phyloP scores from a whole-genome alignment of 2,329 filamentous ascomycete genomes.

The Beauveria caledonica region DNA sequence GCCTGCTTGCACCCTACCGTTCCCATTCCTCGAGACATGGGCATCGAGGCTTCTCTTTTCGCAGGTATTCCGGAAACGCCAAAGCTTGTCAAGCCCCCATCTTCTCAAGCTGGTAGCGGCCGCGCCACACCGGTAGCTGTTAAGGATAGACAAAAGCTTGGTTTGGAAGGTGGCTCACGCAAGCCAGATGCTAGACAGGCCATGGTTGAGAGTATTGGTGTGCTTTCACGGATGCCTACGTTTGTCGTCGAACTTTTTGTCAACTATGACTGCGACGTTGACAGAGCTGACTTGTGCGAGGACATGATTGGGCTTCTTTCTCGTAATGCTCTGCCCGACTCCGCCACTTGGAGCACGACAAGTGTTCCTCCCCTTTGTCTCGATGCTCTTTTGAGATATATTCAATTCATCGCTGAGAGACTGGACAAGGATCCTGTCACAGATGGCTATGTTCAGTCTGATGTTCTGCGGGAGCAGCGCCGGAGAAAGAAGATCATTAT shows the following conservation, averaged over 20 bases:
- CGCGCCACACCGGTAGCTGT: conserved; percentile 84
- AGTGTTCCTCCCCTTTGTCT: conserved; percentile 93
- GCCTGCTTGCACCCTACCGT: conserved; percentile 90
- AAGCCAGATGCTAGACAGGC: conserved; percentile 94
- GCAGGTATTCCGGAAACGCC: conserved; percentile 88
- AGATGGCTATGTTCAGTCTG: conserved; percentile 59
- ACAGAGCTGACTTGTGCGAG: conserved; percentile 85
- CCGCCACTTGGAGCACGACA: conserved; percentile 96
- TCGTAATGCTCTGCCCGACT: conserved; percentile 91
- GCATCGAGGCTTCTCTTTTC: conserved; percentile 86
- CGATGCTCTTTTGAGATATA: conserved; percentile 81
- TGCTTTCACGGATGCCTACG: conserved; percentile 82
- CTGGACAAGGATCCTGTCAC: conserved; percentile 60
- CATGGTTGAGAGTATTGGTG: conserved; percentile 95
- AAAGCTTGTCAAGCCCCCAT: conserved; percentile 70
- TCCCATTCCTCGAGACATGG: conserved; percentile 82
- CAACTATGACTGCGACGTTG: conserved; percentile 95
- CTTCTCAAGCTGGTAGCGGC: conserved; percentile 69
- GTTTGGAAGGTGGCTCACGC: conserved; percentile 81
- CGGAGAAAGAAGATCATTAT: conserved; percentile 82
- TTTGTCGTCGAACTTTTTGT: conserved; percentile 95
- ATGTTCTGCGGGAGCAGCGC: conserved; percentile 60
- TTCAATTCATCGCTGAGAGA: conserved; percentile 86
- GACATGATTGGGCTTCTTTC: conserved; percentile 91
- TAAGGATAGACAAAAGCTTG: conserved; percentile 85